Base-by-base conservation (phyloP, 139 green algal species). In the Coelastrella sp. region DNA sequence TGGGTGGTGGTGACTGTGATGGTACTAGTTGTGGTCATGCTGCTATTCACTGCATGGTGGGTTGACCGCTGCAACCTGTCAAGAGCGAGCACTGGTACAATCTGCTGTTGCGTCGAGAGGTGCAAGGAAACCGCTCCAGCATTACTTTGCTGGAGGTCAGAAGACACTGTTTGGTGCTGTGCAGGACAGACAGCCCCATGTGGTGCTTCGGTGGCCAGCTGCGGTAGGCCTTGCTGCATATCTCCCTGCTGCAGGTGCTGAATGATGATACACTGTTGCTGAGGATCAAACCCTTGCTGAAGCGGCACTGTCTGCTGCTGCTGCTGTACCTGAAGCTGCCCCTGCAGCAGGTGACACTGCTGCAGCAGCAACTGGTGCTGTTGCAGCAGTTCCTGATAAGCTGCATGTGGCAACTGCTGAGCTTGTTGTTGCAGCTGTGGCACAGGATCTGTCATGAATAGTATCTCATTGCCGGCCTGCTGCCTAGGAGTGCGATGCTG, bases 1-100 rank as follows among this genome's bases (percentile, higher is more conserved):
- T 23, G 25, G 48, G 13, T 11, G 48, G 69, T 43, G 21, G 69
- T 78, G 3, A 59, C 69, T 41, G 69, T 78, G 15, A 38, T 59
- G 25, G 34, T 38, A 5, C n/a, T n/a, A n/a, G 69, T 59, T 34
- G 69, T 78, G 11, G 40, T 78, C 23, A 41, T 78, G 64, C n/a
- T 73, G 32, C 25, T 73, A 21, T 37, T 78, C 23, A 78, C 40
- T 13, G 57, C 40, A 15, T 23, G 38, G 23, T 78, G 69, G n/a
- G n/a, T n/a, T n/a, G n/a, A n/a, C n/a, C n/a, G n/a, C n/a, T n/a
- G n/a, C n/a, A n/a, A n/a, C n/a, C n/a, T n/a, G n/a, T n/a, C n/a
- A n/a, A n/a, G n/a, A n/a, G n/a, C n/a, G n/a, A n/a, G n/a, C n/a
- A n/a, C n/a, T n/a, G n/a, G n/a, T n/a, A n/a, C n/a, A n/a, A n/a